Conservation (phyloP, 2,329 filamentous ascomycete genomes). For the Chaetomium sp. region DNA sequence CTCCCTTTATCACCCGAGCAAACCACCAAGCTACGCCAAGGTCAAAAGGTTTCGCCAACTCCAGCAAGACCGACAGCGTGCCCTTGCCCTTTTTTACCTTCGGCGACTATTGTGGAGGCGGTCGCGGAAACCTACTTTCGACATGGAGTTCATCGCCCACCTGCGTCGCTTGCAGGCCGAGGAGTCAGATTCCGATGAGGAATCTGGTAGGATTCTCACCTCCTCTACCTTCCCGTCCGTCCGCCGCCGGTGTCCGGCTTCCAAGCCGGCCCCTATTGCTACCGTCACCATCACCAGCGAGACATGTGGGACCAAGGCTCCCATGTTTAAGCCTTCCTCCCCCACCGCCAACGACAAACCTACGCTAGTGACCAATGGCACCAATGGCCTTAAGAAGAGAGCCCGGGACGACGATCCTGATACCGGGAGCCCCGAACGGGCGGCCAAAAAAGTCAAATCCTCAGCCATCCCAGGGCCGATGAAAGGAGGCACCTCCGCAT, state of each 20-base stretch:
- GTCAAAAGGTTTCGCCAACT: constrained; percentile 7
- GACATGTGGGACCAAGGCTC: too few species aligned
- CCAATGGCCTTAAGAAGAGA: constrained; percentile 9
- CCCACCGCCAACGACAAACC: background rate
- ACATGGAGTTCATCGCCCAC: constrained; percentile 8
- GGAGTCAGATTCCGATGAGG: constrained; percentile 13
- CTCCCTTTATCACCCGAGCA: constrained; percentile 3
- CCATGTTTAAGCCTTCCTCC: background rate
- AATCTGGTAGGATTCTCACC: constrained; percentile 1
- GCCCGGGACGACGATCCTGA: background rate
- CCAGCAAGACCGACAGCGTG: constrained; percentile 10
- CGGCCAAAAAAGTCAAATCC: constrained; percentile 7
- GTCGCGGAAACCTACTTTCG: constrained; percentile 3
- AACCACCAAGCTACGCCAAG: background rate
- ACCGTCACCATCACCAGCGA: background rate
- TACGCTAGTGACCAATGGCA: background rate
- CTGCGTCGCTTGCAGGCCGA: constrained; percentile 11
- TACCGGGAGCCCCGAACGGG: background rate
- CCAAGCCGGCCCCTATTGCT: constrained; percentile 1
- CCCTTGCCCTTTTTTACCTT: constrained; percentile 4
- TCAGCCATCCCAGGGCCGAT: too few species aligned
- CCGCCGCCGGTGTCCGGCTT: background rate
- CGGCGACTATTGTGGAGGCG: constrained; percentile 12
- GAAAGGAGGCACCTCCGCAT: too few species aligned
- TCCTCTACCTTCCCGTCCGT: background rate